Percentiles rank a stretch among this genome's conserved stretches.
Conservation (phyloP, 371 early-diverging fungal species). For the Mortierella sp. region DNA sequence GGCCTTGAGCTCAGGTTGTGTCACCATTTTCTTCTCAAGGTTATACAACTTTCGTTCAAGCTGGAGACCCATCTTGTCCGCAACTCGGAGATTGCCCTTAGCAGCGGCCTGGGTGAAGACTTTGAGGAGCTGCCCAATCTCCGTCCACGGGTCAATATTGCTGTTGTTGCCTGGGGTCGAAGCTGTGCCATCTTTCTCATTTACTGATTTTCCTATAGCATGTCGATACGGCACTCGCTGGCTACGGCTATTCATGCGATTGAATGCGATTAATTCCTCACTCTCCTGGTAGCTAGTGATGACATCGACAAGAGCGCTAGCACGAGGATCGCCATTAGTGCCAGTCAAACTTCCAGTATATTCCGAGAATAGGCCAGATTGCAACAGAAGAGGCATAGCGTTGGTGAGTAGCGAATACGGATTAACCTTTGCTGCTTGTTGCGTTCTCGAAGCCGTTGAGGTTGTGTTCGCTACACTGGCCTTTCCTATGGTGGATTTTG, state of each 20-base stretch:
- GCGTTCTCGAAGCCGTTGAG: not conserved
- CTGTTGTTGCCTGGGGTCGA: not conserved
- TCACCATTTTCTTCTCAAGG: slow-evolving; percentile 16
- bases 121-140: slow-evolving; percentile 19
- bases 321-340: not conserved
- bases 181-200: not conserved
- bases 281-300: not conserved
- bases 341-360: not conserved
- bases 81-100: slow-evolving; percentile 21
- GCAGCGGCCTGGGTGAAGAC: slow-evolving; percentile 26
- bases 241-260: not conserved
- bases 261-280: not conserved
- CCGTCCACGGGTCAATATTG: slow-evolving; percentile 17
- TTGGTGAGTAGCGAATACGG: not conserved
- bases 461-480: not conserved
- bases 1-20: slow-evolving; percentile 5
- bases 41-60: slow-evolving; percentile 17
- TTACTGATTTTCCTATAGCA: not conserved
- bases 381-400: not conserved
- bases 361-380: slow-evolving; percentile 1
- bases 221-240: not conserved
- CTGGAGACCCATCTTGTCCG: slow-evolving; percentile 32
- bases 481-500: not conserved
- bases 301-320: not conserved
- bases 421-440: not conserved